Base-by-base conservation (phyloP, 2,329 filamentous ascomycete genomes). In the Cordyceps tenuipes region DNA sequence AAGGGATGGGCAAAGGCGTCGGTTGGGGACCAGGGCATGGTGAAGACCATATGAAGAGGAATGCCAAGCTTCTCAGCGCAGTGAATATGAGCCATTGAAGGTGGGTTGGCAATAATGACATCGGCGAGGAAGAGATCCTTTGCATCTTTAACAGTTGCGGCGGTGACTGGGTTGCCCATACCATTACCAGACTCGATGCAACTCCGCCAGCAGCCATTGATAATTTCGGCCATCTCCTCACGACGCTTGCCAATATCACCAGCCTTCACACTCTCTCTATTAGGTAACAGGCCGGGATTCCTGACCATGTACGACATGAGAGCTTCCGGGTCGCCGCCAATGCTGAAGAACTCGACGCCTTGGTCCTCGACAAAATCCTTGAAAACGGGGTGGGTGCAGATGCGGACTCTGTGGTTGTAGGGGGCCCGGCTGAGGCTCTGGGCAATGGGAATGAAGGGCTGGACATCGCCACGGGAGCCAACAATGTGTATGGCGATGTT, bases 1-100 rank as follows among this genome's bases (percentile, higher is more conserved):
- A 90, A 74, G 3, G 87, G 87, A 67, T 90, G 87, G 0, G 85
- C 83, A 62, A 89, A 89, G 0, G 81, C 77, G 64, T 86, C 83
- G 0, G 87, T 90, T 0, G 86, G 82, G 4, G 84, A 85, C 81
- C 85, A 90, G 0, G 87, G 87, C 86, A 90, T 90, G 2, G 83
- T 82, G 62, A 79, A 79, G 63, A 82, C 76, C 63, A 82, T 71
- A 63, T 82, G 79, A 5, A 82, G 64, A 2, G 79, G 79, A 9
- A 82, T 73, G 0, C 72, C 72, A 12, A 82, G 69, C 39, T 73
- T 75, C 64, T 82, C 72, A 0, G 79, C 79, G 64, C 78, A 81
- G 62, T 80, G 78, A 3, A 82, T 71, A 66, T 82, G 79, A 0
- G 77, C 78, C 68, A 80, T 79, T 2, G 74, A 78, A 0, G 79